Evolutionary conservation across 202 grass and related monocot genomes (phyloP).

Genomic region (Schoenoplectus triqueter): DNA sequence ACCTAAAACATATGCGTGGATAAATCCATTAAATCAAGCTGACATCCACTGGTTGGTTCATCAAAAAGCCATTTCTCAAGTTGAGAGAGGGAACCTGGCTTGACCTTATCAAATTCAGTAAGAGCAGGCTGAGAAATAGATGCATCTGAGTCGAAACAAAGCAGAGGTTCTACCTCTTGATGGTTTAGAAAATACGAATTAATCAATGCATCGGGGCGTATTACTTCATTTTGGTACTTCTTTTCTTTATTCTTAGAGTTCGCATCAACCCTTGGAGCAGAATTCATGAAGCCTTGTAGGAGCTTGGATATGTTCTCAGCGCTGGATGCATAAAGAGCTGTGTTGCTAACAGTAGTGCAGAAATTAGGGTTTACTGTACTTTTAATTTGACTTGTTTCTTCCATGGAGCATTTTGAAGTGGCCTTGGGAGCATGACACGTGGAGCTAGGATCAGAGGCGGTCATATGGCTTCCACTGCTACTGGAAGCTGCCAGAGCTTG

Average conservation of each 20-base stretch:
- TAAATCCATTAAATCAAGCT: slow-evolving; percentile 64
- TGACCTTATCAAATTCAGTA: slow-evolving; percentile 39
- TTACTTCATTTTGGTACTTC: slow-evolving; percentile 27
- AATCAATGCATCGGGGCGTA: neutral
- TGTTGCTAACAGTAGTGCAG: neutral
- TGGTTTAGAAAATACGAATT: slow-evolving; percentile 31
- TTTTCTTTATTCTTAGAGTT: slow-evolving; percentile 9
- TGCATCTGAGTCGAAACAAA: slow-evolving; percentile 47
- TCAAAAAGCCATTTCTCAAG: slow-evolving; percentile 92
- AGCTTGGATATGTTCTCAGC: slow-evolving; percentile 87
- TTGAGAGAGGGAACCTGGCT: slow-evolving; percentile 52
- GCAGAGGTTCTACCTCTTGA: slow-evolving; percentile 42
- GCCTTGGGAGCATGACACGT: slow-evolving; percentile 19
- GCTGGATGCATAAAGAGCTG: slow-evolving; percentile 69
- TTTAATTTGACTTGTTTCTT: slow-evolving; percentile 26
- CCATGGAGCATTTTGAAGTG: slow-evolving; percentile 7
- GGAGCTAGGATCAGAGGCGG: slow-evolving; percentile 38
- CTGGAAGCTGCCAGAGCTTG: slow-evolving; percentile 41
- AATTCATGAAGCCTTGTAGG: slow-evolving; percentile 68
- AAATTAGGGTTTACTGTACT: neutral
- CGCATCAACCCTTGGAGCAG: slow-evolving; percentile 27
- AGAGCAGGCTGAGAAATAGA: slow-evolving; percentile 36
- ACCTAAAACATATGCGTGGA: slow-evolving; percentile 47
- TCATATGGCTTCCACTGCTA: slow-evolving; percentile 18
- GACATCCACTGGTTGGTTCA: slow-evolving; percentile 52